phyloP scores from a whole-genome alignment of 805 yeast genomes.

The Lachancea sp. region DNA sequence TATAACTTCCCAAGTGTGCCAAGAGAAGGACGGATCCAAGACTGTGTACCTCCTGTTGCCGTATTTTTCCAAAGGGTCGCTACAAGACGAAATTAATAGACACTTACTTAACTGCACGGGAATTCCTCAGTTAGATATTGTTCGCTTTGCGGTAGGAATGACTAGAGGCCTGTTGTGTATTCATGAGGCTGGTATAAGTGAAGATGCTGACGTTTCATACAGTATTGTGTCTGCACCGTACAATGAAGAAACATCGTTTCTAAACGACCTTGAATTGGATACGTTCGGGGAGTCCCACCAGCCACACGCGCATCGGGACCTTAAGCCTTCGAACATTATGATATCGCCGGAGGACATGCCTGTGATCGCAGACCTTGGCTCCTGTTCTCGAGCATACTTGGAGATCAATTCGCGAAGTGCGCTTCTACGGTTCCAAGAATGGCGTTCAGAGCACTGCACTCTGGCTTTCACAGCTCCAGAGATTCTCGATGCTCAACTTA shows the following conservation, averaged over 20 bases:
- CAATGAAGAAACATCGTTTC: conserved; percentile 26
- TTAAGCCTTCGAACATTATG: conserved; percentile 88
- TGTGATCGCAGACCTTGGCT: conserved; percentile 79
- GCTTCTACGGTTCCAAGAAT: conserved; percentile 71
- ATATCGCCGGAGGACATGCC: conserved; percentile 66
- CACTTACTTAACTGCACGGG: conserved; percentile 49
- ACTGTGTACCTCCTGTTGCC: conserved; percentile 78
- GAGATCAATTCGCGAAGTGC: conserved; percentile 53
- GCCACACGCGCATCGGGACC: conserved; percentile 71
- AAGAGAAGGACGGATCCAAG: conserved; percentile 73
- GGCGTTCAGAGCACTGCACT: conserved; percentile 71
- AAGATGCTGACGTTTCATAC: conserved; percentile 10
- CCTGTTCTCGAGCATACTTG: conserved; percentile 59
- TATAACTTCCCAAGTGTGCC: conserved; percentile 64
- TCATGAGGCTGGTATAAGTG: conserved; percentile 41
- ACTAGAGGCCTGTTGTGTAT: conserved; percentile 69
- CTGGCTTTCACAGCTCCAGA: conserved; percentile 90
- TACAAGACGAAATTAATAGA: conserved; percentile 72
- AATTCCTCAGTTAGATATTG: conserved; percentile 58
- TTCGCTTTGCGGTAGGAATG: conserved; percentile 58
- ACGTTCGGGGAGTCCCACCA: conserved; percentile 12
- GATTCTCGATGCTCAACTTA: conserved; percentile 66
- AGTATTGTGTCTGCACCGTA: conserved; percentile 16
- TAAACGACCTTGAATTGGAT: conserved; percentile 19
- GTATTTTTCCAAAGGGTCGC: conserved; percentile 61